Evolutionary conservation across 2,329 filamentous ascomycete species (phyloP), one percentile per base, ranked within the genome.

Genomic region (Trichoderma aggressivum): DNA sequence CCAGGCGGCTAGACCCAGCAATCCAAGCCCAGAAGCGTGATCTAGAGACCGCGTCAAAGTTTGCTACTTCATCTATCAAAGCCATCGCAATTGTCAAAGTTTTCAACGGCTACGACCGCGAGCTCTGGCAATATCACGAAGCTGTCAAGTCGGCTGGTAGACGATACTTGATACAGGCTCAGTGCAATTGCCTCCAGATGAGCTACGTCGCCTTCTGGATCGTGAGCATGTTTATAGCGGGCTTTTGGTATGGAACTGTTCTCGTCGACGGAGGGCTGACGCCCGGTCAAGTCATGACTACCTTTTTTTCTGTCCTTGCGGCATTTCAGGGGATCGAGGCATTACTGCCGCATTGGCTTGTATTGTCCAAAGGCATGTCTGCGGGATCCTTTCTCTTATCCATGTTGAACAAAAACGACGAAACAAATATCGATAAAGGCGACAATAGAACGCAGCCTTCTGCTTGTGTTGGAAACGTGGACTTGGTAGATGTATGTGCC

Each of bases 51-150:
- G 93, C 93, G 0, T 90, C 94, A 0, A 95, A 93, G 76, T 84
- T 90, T 70, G 87, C 90, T 1, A 90, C 88, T 11, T 91, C 89
- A 12, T 90, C 93, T 0, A 86, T 97, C 11, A 84, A 85, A 1
- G 90, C 89, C 3, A 95, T 98, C 50, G 93, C 97, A 72, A 88
- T 92, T 0, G 93, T 98, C 77, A 98, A 98, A 79, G 91, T 90
- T 66, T 94, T 92, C 81, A 94, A 95, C 75, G 93, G 91, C 0
- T 88, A 94, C 76, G 86, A 87, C 14, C 83, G 90, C 12, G 94
- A 97, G 78, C 80, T 88, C 1, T 86, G 86, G 76, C 88, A 89
- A 74, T 98, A 97, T 77, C 80, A 82, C 1, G 78, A 76, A 0
- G 84, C 86, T 0, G 86, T 92, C 34, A 83, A 84, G 58, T 80